phyloP scores from a whole-genome alignment of 139 green algal species.

The Spirogloea muscicola region DNA sequence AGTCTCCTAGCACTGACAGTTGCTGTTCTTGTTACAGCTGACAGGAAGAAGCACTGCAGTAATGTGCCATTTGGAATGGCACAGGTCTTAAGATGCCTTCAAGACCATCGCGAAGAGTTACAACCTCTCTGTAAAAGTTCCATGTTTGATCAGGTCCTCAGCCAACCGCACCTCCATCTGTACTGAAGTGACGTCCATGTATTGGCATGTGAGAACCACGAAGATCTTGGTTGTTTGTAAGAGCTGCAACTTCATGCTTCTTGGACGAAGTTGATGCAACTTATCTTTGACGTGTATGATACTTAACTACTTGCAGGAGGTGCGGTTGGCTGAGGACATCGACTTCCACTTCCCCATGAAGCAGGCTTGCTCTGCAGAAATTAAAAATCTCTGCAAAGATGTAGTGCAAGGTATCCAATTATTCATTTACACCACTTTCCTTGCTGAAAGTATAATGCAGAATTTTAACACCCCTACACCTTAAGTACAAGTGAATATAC shows the following conservation, averaged over 20 bases:
- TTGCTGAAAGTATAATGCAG: too few species aligned
- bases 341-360: slow-evolving; percentile 65
- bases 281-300: background rate
- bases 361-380: slow-evolving; percentile 63
- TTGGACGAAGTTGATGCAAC: background rate
- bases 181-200: background rate
- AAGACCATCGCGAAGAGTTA: slow-evolving; percentile 64
- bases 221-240: background rate
- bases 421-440: too few species aligned
- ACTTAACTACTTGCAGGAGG: slow-evolving; percentile 38
- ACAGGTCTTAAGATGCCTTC: slow-evolving; percentile 76
- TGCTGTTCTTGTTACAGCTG: slow-evolving; percentile 1
- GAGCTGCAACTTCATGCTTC: background rate
- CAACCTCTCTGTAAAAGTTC: slow-evolving; percentile 58
- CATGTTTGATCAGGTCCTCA: slow-evolving; percentile 50
- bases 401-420: slow-evolving; percentile 65
- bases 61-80: slow-evolving; percentile 44
- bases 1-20: background rate
- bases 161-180: too few species aligned
- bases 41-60: slow-evolving; percentile 44
- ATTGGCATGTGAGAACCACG: background rate
- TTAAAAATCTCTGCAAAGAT: slow-evolving; percentile 65
- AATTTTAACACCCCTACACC: too few species aligned
- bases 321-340: slow-evolving; percentile 50
- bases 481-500: too few species aligned